A percentile compares a stretch with the other conserved stretches of the same genome.
Evolutionary conservation across 805 yeast species (phyloP).

Genomic region (Candida qinlingensis): DNA sequence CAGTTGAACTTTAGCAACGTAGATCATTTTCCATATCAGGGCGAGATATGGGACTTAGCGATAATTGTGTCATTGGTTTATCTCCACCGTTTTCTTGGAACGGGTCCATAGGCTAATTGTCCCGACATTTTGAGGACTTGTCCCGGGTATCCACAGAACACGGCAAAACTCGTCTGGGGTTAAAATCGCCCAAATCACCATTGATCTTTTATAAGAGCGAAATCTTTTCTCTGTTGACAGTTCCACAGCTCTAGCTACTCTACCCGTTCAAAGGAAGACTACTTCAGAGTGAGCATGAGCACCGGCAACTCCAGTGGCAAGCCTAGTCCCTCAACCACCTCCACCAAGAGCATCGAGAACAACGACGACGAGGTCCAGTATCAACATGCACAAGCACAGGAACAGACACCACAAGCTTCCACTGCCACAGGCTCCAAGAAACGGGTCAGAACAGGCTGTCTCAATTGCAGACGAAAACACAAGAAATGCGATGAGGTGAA

Average conservation of each 20-base stretch:
- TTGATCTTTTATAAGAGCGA: too few species aligned
- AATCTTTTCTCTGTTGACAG: too few species aligned
- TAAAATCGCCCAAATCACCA: too few species aligned
- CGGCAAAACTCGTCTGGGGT: too few species aligned
- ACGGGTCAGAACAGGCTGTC: slow-evolving; percentile 48
- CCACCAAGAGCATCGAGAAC: background rate
- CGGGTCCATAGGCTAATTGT: background rate
- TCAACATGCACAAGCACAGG: too few species aligned
- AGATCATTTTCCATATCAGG: too few species aligned
- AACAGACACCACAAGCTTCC: background rate
- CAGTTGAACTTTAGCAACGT: too few species aligned
- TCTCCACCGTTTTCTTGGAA: background rate
- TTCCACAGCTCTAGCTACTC: background rate
- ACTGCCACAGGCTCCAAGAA: slow-evolving; percentile 12
- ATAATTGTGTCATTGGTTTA: too few species aligned
- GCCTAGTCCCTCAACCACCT: background rate
- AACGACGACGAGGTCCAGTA: background rate
- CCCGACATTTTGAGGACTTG: background rate
- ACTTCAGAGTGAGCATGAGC: background rate
- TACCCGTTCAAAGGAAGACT: background rate
- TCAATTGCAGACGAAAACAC: slow-evolving; percentile 59
- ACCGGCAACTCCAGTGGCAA: background rate
- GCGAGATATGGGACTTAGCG: too few species aligned
- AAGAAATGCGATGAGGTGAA: slow-evolving; percentile 55
- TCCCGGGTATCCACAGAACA: background rate